Base-by-base conservation (phyloP, 805 yeast genomes). In the Schizosaccharomyces cryophilus region DNA sequence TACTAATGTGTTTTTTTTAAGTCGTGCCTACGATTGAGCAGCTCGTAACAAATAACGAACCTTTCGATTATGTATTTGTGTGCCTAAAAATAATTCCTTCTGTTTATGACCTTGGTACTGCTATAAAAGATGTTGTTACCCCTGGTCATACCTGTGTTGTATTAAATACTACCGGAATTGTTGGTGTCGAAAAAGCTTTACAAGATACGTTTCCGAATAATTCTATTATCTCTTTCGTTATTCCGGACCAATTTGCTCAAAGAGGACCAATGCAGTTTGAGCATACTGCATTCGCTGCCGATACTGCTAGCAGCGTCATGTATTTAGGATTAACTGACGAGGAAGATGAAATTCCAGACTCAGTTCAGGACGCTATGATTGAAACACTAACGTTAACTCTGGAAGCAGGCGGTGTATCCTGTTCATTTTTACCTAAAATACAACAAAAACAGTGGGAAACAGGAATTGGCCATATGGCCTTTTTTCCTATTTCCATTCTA, bases 81-180 rank as follows among this genome's bases (percentile, higher is more conserved):
- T 72, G 81, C 54, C 80, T 84, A 59, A 84, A 84, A 67, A 81
- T 79, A 67, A 74, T 80, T 29, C 88, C 88, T 2, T 89, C 84
- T 66, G 70, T 84, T 7, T 69, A 73, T 62, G 73, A 75, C 58
- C 70, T 80, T 19, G 82, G 77, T 65, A 81, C 80, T 13, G 67
- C 82, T 56, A 74, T 76, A 48, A 75, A 66, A 11, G 78, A 80
- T 0, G 80, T 78, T 4, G 76, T 83, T 47, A 71, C 78, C 42
- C 69, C 74, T 1, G 72, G 70, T 47, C 69, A 70, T 45, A 76
- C 83, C 5, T 70, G 79, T 15, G 71, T 82, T 54, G 76, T 83
- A 1, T 73, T 84, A 61, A 71, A 83, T 61, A 65, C 66, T 21
- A 60, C 64, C 47, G 47, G 82, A 67, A 88, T 87, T 0, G 73